phyloP scores from a whole-genome alignment of 352 stramenopile genomes.

The Globisporangium emineosum region DNA sequence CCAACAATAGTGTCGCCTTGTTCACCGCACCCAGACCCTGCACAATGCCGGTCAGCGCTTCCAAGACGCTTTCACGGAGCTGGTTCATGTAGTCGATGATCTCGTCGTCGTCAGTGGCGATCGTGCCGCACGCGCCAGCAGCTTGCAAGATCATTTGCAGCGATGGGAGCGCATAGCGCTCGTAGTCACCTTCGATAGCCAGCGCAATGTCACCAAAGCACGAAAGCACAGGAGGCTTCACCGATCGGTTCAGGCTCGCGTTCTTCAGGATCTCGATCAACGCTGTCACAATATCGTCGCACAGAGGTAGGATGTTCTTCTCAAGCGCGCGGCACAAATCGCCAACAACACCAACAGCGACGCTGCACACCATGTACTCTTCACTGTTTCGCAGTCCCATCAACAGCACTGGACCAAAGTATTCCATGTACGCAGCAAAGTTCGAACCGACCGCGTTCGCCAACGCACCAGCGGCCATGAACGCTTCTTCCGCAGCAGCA shows the following conservation, averaged over 20 bases:
- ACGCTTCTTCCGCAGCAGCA: slow-evolving; percentile 94
- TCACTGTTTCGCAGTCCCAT: slow-evolving; percentile 93
- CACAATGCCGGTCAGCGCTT: slow-evolving; percentile 96
- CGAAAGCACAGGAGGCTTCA: slow-evolving; percentile 96
- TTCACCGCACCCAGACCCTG: slow-evolving; percentile 91
- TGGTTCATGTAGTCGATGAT: slow-evolving; percentile 98
- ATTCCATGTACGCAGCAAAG: slow-evolving; percentile 95
- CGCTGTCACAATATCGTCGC: slow-evolving; percentile 92
- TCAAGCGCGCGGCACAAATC: slow-evolving; percentile 95
- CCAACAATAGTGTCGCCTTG: slow-evolving; percentile 81
- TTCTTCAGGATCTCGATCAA: slow-evolving; percentile 96
- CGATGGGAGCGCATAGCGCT: slow-evolving; percentile 80
- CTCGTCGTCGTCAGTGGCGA: slow-evolving; percentile 94
- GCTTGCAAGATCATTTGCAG: slow-evolving; percentile 86
- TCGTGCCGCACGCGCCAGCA: slow-evolving; percentile 80
- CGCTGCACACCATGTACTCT: slow-evolving; percentile 96
- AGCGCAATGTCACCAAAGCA: slow-evolving; percentile 98
- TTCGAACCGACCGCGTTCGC: slow-evolving; percentile 92
- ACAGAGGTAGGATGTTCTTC: slow-evolving; percentile 89
- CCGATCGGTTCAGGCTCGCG: slow-evolving; percentile 87
- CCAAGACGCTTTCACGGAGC: slow-evolving; percentile 93
- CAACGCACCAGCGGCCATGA: slow-evolving; percentile 92
- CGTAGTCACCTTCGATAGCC: slow-evolving; percentile 91
- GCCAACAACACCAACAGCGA: slow-evolving; percentile 93
- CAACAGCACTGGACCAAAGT: slow-evolving; percentile 91